These are phyloP conservation scores for Ramularia endophylla DNA, from an alignment of 2,329 filamentous ascomycete species.

Conservation along the genomic window DNA sequence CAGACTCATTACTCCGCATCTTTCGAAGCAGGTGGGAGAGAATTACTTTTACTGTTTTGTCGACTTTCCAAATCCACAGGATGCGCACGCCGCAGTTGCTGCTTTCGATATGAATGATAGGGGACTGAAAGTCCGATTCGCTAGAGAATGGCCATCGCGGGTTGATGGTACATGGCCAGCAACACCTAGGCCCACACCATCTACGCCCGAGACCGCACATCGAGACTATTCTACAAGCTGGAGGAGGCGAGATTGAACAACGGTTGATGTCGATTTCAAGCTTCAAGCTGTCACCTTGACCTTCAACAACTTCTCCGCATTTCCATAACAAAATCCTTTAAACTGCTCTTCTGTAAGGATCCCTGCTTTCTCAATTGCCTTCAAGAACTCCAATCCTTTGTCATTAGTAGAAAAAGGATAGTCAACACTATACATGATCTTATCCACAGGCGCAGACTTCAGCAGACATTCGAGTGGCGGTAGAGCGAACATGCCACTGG, in stretches of 20 bases:
- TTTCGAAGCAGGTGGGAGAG: constrained; percentile 10
- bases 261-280: too few relatives aligned
- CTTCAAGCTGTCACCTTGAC: too few relatives aligned
- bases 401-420: constrained; percentile 8
- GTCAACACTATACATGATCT: constrained; percentile 11
- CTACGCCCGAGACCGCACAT: background rate
- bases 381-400: constrained; percentile 8
- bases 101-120: constrained; percentile 21
- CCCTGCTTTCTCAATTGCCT: constrained; percentile 4
- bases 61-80: constrained; percentile 21
- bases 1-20: constrained; percentile 34
- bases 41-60: constrained; percentile 29
- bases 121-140: background rate
- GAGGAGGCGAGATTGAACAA: background rate
- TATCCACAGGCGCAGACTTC: constrained; percentile 2
- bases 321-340: constrained; percentile 9
- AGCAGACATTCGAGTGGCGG: constrained; percentile 37
- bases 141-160: background rate
- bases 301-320: constrained; percentile 11
- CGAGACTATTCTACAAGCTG: background rate
- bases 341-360: constrained; percentile 8
- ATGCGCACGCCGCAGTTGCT: constrained; percentile 21
- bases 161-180: background rate
- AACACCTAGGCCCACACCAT: too few relatives aligned
- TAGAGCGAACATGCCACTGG: constrained; percentile 48